A percentile compares a stretch with the other conserved stretches of the same genome.
Evolutionary conservation across 1,284 basidiomycete genomes (phyloP).

Genomic region (Grifola frondosa): DNA sequence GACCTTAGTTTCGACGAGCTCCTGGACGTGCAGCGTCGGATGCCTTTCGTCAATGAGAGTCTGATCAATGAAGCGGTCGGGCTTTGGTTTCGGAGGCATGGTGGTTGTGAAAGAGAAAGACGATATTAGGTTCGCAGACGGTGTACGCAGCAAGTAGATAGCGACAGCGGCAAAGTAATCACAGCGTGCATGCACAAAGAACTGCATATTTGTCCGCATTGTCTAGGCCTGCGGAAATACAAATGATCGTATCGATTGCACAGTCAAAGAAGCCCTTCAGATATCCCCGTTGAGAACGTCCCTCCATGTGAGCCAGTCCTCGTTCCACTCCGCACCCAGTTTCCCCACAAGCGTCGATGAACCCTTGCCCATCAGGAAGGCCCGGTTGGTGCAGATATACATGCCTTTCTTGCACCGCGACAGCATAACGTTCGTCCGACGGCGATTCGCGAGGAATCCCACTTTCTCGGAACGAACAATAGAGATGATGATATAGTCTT

Average conservation of each 20-base stretch:
- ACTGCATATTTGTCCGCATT: too few relatives aligned
- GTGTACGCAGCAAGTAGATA: too few relatives aligned
- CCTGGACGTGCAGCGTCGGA: conserved; percentile 18
- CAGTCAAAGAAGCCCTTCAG: too few relatives aligned
- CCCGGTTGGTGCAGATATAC: conserved; percentile 23
- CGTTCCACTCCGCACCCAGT: conserved; percentile 20
- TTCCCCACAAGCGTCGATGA: conserved; percentile 11
- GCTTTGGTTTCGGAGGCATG: conserved; percentile 16
- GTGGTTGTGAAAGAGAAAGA: too few relatives aligned
- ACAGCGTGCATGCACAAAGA: too few relatives aligned
- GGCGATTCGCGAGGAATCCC: conserved; percentile 57
- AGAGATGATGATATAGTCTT: conserved; percentile 58
- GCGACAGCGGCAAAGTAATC: too few relatives aligned
- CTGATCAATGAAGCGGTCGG: conserved; percentile 22
- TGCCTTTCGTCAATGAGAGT: conserved; percentile 24
- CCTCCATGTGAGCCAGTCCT: too few relatives aligned
- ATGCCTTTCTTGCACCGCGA: conserved; percentile 20
- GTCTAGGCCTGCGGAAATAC: too few relatives aligned
- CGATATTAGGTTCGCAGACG: too few relatives aligned
- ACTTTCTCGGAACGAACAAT: conserved; percentile 56
- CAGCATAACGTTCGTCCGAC: conserved; percentile 68
- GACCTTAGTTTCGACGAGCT: conserved; percentile 22
- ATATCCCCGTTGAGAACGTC: too few relatives aligned
- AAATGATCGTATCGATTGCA: too few relatives aligned
- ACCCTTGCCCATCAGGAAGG: conserved; percentile 17